Base-by-base conservation (phyloP, 2,329 filamentous ascomycete genomes). In the Hypoxylon sp. region DNA sequence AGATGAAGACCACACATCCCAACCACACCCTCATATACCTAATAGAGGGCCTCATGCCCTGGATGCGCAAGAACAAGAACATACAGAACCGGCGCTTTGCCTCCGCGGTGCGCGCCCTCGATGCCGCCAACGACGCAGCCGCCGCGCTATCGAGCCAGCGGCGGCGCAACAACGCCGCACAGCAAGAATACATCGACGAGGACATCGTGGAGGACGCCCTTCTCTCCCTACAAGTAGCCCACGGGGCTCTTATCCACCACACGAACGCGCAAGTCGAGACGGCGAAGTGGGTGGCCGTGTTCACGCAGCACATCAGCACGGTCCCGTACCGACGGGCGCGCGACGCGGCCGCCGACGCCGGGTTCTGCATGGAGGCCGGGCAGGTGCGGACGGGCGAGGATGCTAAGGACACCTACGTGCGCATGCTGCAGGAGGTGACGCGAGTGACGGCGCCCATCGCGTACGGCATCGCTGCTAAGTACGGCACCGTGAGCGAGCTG, bases 341-440 rank as follows among this genome's bases (percentile, higher is more conserved):
- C 21, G 86, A 88, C 60, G 78, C 79, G 34, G 77, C 80, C 52
- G 83, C 85, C 1, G 82, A 85, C 11, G 89, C 88, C 1, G 84
- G 86, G 0, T 95, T 95, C 77, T 94, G 92, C 79, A 94, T 94
- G 90, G 91, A 93, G 58, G 82, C 84, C 0, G 92, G 92, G 0
- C 92, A 95, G 79, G 90, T 95, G 45, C 88, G 87, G 60, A 87
- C 89, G 0, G 92, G 92, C 28, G 87, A 91, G 28, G 86, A 88
- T 46, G 80, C 85, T 1, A 77, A 81, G 5, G 92, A 94, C 73
- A 93, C 89, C 0, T 95, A 91, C 69, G 82, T 89, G 48, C 87
- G 88, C 70, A 93, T 95, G 91, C 80, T 96, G 55, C 90, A 93
- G 78, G 90, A 94, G 79, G 87, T 94, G 43, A 84, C 84, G 13